phyloP scores from a whole-genome alignment of 306 rosid genomes.

The Castanea crenata region DNA sequence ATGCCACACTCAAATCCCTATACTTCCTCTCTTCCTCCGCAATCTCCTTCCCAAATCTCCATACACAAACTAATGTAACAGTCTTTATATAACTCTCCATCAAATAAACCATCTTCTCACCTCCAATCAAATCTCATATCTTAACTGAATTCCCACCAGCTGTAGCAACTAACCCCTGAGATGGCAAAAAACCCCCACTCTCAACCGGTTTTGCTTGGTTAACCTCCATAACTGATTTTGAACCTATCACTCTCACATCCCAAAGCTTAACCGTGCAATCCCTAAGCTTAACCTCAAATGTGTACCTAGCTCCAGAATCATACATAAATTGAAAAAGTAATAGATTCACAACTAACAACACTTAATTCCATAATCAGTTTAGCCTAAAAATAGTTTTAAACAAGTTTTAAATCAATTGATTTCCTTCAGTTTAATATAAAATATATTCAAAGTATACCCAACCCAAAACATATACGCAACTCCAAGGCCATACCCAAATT shows the following conservation, averaged over 20 bases:
- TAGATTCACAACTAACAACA: too few species aligned
- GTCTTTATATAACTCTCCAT: constrained; percentile 96
- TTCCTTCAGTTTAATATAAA: too few species aligned
- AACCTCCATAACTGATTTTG: constrained; percentile 42
- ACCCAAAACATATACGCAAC: too few species aligned
- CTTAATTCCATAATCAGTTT: too few species aligned
- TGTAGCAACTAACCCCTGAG: constrained; percentile 71
- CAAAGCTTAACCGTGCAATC: constrained; percentile 84
- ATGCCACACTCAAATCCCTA: constrained; percentile 77
- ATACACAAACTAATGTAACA: constrained; percentile 71
- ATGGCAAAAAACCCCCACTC: constrained; percentile 60
- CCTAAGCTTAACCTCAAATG: background rate
- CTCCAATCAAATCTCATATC: constrained; percentile 87
- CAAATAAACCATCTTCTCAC: constrained; percentile 64
- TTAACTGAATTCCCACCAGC: constrained; percentile 82
- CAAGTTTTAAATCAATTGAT: too few species aligned
- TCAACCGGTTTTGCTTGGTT: constrained; percentile 79
- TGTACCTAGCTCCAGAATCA: too few species aligned
- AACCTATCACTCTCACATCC: constrained; percentile 67
- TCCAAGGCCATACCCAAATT: too few species aligned
- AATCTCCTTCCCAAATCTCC: constrained; percentile 36
- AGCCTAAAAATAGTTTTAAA: too few species aligned
- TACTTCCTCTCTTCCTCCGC: constrained; percentile 51
- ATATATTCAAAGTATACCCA: too few species aligned
- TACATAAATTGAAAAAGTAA: too few species aligned